Base-by-base conservation (phyloP, 805 yeast genomes). In the Myxozyma sirexii region DNA sequence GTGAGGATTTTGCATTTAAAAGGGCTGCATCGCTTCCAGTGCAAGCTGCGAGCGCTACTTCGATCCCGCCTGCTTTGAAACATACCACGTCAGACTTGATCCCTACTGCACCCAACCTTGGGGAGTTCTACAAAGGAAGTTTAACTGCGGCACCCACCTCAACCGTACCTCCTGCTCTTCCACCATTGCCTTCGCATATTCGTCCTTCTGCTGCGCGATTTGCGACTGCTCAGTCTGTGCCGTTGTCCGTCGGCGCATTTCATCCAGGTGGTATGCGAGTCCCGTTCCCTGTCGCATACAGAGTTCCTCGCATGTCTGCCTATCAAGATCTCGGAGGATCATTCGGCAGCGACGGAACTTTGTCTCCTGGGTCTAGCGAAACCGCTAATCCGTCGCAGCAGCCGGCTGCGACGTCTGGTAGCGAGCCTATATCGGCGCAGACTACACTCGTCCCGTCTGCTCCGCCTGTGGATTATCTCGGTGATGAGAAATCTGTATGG, bases 301-400 rank as follows among this genome's bases (percentile, higher is more conserved):
- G 46, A 26, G 46, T 50, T 15, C 54, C 54, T 10, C 17, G 46
- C 6, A 50, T 50, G 54, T 39, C 54, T 1, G 38, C 23, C 21
- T 50, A 50, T 24, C 15, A 50, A 17, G 54, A 50, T 27, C 38
- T 50, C 7, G 54, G 54, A 24, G 54, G 54, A 7, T 50, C 54
- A 10, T 39, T 29, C 27, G 54, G 38, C 7, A 41, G 43, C 43
- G 21, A 48, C 33, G 43, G 23, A n/a, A n/a, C 24, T 4, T 10
- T 46, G 1, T 19, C 38, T 6, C 41, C 38, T 13, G 35, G 10
- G 10, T 43, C 53, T 23, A 23, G 35, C 17, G 53, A 26, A 15
- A 43, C 23, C n/a, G 31, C 33, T 5, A 33, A 19, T 12, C 53
- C 53, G 2, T 37, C 42, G 6, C 26, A 29, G 6, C 26, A 29